Percentiles rank a stretch among this genome's conserved stretches.
These are phyloP conservation scores for Buxus sempervirens DNA, from an alignment of 164 flowering plant genomes.

Conservation along the genomic window DNA sequence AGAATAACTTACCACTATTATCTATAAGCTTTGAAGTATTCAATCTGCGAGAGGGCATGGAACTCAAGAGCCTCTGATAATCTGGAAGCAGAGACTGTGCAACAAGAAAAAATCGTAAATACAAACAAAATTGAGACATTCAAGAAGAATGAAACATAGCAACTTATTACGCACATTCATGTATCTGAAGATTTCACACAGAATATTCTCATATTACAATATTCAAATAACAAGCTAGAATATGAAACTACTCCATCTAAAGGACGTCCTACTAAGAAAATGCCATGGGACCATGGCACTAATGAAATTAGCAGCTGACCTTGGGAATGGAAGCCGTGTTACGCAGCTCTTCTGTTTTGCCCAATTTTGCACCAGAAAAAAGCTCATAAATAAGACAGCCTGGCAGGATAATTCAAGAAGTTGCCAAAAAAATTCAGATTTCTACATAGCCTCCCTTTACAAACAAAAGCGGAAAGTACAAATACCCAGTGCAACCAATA, in stretches of 20 bases:
- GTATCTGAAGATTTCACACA: neutral
- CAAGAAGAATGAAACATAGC: neutral
- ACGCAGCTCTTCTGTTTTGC: constrained; percentile 85
- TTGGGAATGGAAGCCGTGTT: constrained; percentile 78
- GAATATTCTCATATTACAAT: no score
- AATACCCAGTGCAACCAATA: neutral
- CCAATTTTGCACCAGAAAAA: constrained; percentile 73
- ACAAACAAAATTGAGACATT: constrained; percentile 34
- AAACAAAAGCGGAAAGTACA: no score
- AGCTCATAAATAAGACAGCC: constrained; percentile 97
- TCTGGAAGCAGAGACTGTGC: constrained; percentile 98
- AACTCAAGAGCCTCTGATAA: constrained; percentile 94
- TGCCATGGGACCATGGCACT: neutral
- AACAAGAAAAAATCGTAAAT: constrained; percentile 45
- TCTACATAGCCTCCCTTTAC: neutral
- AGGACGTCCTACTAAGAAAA: no score
- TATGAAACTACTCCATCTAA: no score
- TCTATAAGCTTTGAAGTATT: constrained; percentile 91
- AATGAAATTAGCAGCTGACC: constrained; percentile 36
- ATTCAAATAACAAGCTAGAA: no score
- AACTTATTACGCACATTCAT: neutral
- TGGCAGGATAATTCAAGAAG: constrained; percentile 18
- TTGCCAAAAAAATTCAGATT: constrained; percentile 4
- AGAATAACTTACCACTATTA: constrained; percentile 69
- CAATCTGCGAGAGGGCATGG: constrained; percentile 91